These are phyloP conservation scores for Angomonas deanei DNA, from an alignment of 208 protist genomes.

Conservation along the genomic window DNA sequence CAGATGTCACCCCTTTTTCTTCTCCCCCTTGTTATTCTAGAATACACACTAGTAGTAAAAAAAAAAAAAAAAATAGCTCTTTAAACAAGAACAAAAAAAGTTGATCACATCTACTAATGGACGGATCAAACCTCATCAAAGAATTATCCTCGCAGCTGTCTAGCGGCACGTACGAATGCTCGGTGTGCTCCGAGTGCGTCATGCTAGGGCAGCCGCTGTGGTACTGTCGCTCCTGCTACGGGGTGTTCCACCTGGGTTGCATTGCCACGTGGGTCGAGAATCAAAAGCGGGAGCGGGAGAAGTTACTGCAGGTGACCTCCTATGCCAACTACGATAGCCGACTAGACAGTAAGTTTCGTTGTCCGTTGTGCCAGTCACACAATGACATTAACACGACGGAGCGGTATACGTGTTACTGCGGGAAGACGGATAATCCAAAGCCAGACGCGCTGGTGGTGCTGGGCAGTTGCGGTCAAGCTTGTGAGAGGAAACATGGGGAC, in stretches of 20 bases:
- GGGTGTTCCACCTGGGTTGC: conserved; percentile 71
- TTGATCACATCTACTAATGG: conserved; percentile 2
- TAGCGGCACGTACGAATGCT: conserved; percentile 55
- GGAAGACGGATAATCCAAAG: conserved; percentile 45
- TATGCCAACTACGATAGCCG: background rate
- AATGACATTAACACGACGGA: conserved; percentile 12
- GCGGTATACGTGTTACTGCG: conserved; percentile 73
- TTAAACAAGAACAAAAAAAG: too few relatives aligned
- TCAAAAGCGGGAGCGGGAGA: conserved; percentile 41
- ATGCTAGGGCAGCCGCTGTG: conserved; percentile 43
- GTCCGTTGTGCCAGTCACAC: conserved; percentile 61
- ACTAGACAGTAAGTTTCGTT: conserved; percentile 46
- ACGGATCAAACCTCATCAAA: conserved; percentile 16
- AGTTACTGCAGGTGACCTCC: conserved; percentile 19
- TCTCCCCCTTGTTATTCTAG: too few relatives aligned
- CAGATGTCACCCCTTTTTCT: too few relatives aligned
- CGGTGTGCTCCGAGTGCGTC: conserved; percentile 60
- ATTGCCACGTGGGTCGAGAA: conserved; percentile 48
- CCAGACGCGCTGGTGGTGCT: conserved; percentile 63
- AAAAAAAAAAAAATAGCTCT: too few relatives aligned
- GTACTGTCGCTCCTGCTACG: conserved; percentile 60
- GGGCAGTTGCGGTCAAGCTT: conserved; percentile 73
- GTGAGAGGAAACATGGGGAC: conserved; percentile 46
- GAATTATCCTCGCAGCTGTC: conserved; percentile 45
- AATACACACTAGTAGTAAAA: too few relatives aligned